Evolutionary conservation across 495 filamentous ascomycete species (phyloP), one percentile per base, ranked within the genome.

Genomic region (Daldinia bambusicola): DNA sequence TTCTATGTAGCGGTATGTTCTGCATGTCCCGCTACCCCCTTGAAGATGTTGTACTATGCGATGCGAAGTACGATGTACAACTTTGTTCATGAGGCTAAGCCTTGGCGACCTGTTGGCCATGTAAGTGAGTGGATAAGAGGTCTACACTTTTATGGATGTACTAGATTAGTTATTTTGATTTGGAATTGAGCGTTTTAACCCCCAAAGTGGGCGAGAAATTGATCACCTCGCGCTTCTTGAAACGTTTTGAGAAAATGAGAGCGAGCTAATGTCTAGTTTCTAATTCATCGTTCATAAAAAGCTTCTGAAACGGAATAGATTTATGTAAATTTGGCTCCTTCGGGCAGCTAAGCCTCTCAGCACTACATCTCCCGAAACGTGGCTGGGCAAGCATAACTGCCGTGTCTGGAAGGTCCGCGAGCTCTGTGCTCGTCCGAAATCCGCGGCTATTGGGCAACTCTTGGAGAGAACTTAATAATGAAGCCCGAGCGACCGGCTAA

Each of bases 251-350:
- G 58, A 59, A 69, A 58, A 22, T n/a, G 36, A 60, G 26, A 41
- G 55, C 69, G 60, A 72, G 60, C 60, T 70, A 61, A 61, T 22
- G 30, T 62, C 53, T 56, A n/a, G n/a, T n/a, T n/a, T n/a, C n/a
- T 18, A 32, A 32, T 22, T 45, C 18, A 30, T 60, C 22, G 61
- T 64, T 36, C 57, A 53, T 41, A 52, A 69, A 52, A 69, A 61
- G 30, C 31, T 60, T 32, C 51, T 66, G 70, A 73, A 73, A 73
- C 70, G 18, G 30, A 3, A 30, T 57, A 50, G 59, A 60, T 68
- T 64, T 67, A 59, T 65, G 62, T 55, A 64, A 64, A 59, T 40
- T 61, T 59, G 13, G 50, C 64, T 73, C 70, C 70, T 69, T 69
- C 66, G 37, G 51, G 14, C 37, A 40, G 55, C 70, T 69, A 61